These are phyloP conservation scores for Penicillium ochrochloron DNA, from an alignment of 495 filamentous ascomycete species.

Conservation along the genomic window DNA sequence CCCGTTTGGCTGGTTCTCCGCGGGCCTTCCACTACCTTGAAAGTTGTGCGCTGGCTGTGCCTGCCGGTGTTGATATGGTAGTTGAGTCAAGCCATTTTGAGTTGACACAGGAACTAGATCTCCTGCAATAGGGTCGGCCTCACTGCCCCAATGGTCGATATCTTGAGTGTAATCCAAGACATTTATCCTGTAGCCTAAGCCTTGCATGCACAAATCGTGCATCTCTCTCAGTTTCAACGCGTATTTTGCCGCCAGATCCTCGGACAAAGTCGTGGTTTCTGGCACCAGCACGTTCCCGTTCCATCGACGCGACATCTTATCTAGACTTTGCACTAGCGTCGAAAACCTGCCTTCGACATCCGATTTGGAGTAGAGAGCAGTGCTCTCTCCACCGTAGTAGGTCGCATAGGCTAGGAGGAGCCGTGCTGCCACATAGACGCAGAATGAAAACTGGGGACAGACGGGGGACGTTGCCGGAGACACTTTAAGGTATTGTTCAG, in stretches of 20 bases:
- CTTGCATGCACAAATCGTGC: conserved; percentile 7
- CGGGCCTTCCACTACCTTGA: background rate
- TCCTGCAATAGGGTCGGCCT: background rate
- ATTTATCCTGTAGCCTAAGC: conserved; percentile 11
- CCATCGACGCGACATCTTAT: conserved; percentile 2
- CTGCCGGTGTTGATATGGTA: background rate
- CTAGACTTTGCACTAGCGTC: background rate
- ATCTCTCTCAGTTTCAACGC: background rate
- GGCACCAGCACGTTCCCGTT: background rate
- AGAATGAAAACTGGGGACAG: conserved; percentile 1
- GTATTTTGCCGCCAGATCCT: background rate
- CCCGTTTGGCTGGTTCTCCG: background rate
- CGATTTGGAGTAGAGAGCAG: conserved; percentile 1
- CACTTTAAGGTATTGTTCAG: conserved; percentile 3
- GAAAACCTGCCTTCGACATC: background rate
- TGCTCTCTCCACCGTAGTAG: background rate
- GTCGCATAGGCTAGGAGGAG: background rate
- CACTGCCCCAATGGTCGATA: conserved; percentile 13
- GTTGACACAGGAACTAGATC: background rate
- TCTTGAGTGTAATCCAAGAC: conserved; percentile 12
- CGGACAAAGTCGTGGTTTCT: background rate
- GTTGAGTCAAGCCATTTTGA: background rate
- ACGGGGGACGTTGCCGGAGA: background rate
- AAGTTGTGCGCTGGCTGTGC: background rate
- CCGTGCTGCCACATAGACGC: background rate